phyloP scores from a whole-genome alignment of 768 basidiomycete genomes.

The Hypholoma fasciculare region DNA sequence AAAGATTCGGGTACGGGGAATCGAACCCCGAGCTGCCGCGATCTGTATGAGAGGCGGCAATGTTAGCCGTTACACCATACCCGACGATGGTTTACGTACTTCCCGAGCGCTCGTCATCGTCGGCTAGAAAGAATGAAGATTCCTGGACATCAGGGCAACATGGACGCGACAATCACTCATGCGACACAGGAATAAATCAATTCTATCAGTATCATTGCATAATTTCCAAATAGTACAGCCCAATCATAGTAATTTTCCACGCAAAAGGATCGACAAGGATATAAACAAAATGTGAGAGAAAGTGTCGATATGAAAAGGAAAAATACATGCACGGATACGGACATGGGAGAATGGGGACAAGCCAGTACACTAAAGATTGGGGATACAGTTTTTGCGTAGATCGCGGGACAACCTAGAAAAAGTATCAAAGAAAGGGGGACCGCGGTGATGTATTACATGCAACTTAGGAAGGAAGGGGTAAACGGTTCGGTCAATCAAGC shows the following conservation, averaged over 20 bases:
- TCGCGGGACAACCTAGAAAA: neutral
- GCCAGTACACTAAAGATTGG: neutral
- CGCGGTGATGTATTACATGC: constrained; percentile 4
- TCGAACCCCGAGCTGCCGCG: constrained; percentile 59
- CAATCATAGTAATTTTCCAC: neutral
- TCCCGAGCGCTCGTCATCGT: too few species aligned
- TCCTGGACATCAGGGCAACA: too few species aligned
- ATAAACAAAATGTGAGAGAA: neutral
- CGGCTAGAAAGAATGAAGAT: too few species aligned
- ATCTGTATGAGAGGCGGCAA: constrained; percentile 55
- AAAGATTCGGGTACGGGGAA: constrained; percentile 50
- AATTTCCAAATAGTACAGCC: constrained; percentile 1
- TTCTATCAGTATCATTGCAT: neutral
- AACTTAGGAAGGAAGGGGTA: neutral
- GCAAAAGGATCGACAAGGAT: neutral
- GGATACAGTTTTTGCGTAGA: neutral
- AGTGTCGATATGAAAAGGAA: neutral
- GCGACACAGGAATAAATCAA: neutral
- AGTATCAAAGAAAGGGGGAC: neutral
- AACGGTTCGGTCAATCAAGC: neutral
- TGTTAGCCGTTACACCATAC: constrained; percentile 71
- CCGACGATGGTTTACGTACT: constrained; percentile 18
- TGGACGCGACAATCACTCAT: too few species aligned
- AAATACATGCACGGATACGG: neutral
- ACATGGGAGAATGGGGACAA: neutral